Percentiles rank a stretch among this genome's conserved stretches.
Evolutionary conservation across 2,329 filamentous ascomycete species (phyloP).

Genomic region (Phaeophleospora eucalypticola): DNA sequence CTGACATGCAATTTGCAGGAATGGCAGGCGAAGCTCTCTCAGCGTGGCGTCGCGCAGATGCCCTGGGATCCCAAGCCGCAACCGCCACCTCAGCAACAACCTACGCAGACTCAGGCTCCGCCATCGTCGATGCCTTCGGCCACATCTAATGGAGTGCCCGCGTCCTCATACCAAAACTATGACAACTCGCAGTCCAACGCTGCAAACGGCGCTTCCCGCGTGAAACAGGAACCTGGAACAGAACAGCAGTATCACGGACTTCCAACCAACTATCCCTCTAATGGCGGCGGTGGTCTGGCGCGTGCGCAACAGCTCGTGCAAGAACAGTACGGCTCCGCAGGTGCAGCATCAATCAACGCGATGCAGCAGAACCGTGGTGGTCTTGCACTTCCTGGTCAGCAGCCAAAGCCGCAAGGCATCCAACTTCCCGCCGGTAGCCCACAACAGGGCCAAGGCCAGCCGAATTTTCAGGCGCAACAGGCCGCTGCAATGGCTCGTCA

Average conservation of each 20-base stretch:
- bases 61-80: conserved; percentile 91
- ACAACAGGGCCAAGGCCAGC: conserved; percentile 32
- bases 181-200: conserved; percentile 26
- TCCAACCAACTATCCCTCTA: conserved; percentile 23
- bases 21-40: conserved; percentile 89
- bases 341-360: conserved; percentile 63
- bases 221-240: conserved; percentile 52
- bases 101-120: conserved; percentile 30
- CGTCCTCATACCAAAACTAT: conserved; percentile 19
- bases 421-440: conserved; percentile 36
- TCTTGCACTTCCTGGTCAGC: conserved; percentile 31
- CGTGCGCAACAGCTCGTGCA: conserved; percentile 53
- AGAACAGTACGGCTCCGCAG: conserved; percentile 58
- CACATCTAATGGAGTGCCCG: conserved; percentile 19
- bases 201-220: conserved; percentile 41
- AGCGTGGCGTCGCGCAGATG: conserved; percentile 78
- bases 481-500: conserved; percentile 33
- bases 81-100: conserved; percentile 42
- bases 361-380: conserved; percentile 40
- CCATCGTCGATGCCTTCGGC: conserved; percentile 18
- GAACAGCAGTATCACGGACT: conserved; percentile 31
- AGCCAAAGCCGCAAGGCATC: conserved; percentile 31
- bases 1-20: conserved; percentile 55
- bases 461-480: conserved; percentile 38
- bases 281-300: conserved; percentile 34